A percentile compares a stretch with the other conserved stretches of the same genome.
Evolutionary conservation across 768 basidiomycete genomes (phyloP).

Genomic region (Trametes cubensis): DNA sequence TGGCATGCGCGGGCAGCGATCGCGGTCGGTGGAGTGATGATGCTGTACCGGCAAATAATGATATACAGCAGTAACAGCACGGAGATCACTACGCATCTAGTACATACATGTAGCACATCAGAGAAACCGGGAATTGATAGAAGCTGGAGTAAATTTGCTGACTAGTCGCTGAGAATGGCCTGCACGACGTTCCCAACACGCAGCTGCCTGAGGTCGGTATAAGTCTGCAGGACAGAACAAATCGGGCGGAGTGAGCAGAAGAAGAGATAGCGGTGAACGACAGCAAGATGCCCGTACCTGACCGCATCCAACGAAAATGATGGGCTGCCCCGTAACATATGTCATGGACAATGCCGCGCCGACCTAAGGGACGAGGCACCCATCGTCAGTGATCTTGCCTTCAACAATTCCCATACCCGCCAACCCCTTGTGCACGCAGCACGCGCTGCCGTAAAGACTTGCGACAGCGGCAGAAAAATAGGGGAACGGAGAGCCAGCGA

Average conservation of each 20-base stretch:
- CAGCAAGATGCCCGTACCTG: conserved; percentile 58
- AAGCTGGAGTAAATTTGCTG: not conserved
- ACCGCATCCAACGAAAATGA: conserved; percentile 97
- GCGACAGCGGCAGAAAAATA: not conserved
- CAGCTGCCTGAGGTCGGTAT: conserved; percentile 91
- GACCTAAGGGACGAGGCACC: conserved; percentile 54
- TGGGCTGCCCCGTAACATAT: conserved; percentile 97
- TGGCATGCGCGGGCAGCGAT: no score
- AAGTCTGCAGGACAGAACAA: conserved; percentile 61
- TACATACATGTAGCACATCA: no score
- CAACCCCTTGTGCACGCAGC: no score
- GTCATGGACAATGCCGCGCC: conserved; percentile 99
- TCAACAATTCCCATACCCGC: not conserved
- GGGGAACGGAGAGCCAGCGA: not conserved
- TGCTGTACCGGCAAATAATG: no score
- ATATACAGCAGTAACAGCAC: not conserved
- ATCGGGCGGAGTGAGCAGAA: not conserved
- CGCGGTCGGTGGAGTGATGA: no score
- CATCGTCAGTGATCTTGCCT: not conserved
- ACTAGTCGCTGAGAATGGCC: conserved; percentile 80
- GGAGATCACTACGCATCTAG: not conserved
- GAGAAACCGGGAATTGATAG: not conserved
- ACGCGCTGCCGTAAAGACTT: not conserved
- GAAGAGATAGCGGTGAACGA: no score
- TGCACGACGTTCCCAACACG: conserved; percentile 91